Evolutionary conservation across 78 protist genomes (phyloP).

Genomic region (Dictyostelium brefeldianum): DNA sequence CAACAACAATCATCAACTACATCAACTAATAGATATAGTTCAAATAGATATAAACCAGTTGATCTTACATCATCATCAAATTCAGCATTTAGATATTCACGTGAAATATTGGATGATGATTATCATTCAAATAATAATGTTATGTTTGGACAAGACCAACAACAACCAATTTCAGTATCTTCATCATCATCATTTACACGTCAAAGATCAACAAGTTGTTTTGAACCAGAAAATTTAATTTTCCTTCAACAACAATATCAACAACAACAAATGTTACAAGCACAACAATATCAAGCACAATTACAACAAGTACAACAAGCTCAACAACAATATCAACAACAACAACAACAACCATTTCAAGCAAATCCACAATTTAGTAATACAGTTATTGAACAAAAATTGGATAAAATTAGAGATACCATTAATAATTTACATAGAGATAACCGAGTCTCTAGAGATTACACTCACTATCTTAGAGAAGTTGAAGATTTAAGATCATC

Average conservation of each 20-base stretch:
- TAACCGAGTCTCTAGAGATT: slow-evolving; percentile 56
- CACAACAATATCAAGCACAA: not conserved
- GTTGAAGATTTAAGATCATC: slow-evolving; percentile 54
- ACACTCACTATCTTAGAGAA: slow-evolving; percentile 36
- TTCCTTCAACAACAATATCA: not conserved
- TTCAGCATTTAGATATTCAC: slow-evolving; percentile 2
- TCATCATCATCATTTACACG: slow-evolving; percentile 4
- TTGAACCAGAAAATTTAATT: slow-evolving; percentile 29
- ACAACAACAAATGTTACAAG: slow-evolving; percentile 6
- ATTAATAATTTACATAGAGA: slow-evolving; percentile 40
- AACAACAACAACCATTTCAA: not conserved
- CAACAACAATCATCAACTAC: not conserved
- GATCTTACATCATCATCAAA: not conserved
- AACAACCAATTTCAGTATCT: not conserved
- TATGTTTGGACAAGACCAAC: not conserved
- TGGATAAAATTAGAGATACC: slow-evolving; percentile 52
- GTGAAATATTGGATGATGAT: slow-evolving; percentile 13
- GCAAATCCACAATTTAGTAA: slow-evolving; percentile 20
- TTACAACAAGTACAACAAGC: slow-evolving; percentile 16
- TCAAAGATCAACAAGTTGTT: slow-evolving; percentile 78
- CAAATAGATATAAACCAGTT: slow-evolving; percentile 28
- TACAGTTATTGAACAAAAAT: slow-evolving; percentile 43
- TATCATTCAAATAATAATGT: slow-evolving; percentile 3
- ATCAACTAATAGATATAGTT: not conserved
- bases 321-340: slow-evolving; percentile 2